A percentile compares a stretch with the other conserved stretches of the same genome.
These are phyloP conservation scores for Xerocomus nothofagi DNA, from an alignment of 1,284 basidiomycete genomes.

Conservation along the genomic window DNA sequence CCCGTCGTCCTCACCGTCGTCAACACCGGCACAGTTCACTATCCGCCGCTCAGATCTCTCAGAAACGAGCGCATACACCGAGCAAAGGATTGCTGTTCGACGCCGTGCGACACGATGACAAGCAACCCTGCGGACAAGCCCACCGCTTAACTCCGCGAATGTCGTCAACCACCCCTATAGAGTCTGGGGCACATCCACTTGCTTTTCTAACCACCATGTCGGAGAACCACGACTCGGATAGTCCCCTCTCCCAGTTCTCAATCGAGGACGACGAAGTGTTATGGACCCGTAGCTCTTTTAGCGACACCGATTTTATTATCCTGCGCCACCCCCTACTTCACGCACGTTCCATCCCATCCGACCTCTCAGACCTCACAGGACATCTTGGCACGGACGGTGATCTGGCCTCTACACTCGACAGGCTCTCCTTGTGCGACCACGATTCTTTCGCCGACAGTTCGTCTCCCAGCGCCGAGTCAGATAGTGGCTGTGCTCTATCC, in stretches of 20 bases:
- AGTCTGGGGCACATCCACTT: too few relatives aligned
- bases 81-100: not conserved
- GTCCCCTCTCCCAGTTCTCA: conserved; percentile 15
- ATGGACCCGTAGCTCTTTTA: conserved; percentile 24
- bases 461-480: conserved; percentile 11
- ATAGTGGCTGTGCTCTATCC: not conserved
- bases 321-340: conserved; percentile 25
- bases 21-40: not conserved
- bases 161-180: conserved; percentile 1
- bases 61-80: not conserved
- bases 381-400: conserved; percentile 13
- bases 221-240: conserved; percentile 8
- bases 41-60: not conserved
- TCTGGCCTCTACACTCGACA: conserved; percentile 14
- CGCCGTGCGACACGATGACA: conserved; percentile 11
- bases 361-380: conserved; percentile 10
- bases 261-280: conserved; percentile 28
- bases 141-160: conserved; percentile 27
- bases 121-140: conserved; percentile 7
- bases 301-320: conserved; percentile 29
- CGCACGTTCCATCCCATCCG: conserved; percentile 16
- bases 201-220: conserved; percentile 15
- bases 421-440: conserved; percentile 15
- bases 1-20: not conserved
- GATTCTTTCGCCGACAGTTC: conserved; percentile 7